These are phyloP conservation scores for Prunus fruticosa DNA, from an alignment of 306 rosid species.

Conservation along the genomic window DNA sequence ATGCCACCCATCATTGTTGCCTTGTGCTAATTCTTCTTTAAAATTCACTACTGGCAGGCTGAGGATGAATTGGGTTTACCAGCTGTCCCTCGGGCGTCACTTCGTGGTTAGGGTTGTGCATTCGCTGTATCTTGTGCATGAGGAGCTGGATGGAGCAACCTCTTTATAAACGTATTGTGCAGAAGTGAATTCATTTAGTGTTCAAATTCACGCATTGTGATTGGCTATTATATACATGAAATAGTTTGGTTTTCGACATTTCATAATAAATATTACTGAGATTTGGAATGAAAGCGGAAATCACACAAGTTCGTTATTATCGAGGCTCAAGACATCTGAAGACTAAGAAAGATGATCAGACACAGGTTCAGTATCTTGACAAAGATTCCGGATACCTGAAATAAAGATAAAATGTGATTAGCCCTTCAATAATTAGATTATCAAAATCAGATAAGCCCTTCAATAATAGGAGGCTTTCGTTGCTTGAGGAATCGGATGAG, in stretches of 20 bases:
- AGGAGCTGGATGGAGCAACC: not conserved
- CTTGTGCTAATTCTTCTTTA: constrained; percentile 18
- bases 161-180: constrained; percentile 58
- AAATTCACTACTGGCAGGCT: constrained; percentile 44
- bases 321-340: not conserved
- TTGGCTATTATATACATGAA: not conserved
- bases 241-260: not conserved
- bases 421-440: too few species aligned
- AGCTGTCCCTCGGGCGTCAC: constrained; percentile 79
- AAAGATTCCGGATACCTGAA: too few species aligned
- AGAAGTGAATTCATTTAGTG: constrained; percentile 33
- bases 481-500: too few species aligned
- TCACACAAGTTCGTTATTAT: not conserved
- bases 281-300: not conserved
- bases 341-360: too few species aligned
- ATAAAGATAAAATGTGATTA: too few species aligned
- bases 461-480: too few species aligned
- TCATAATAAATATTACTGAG: not conserved
- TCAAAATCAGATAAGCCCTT: too few species aligned
- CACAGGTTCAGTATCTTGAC: too few species aligned
- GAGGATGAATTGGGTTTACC: constrained; percentile 92
- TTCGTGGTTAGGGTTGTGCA: constrained; percentile 53
- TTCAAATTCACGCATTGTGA: constrained; percentile 16
- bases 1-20: not conserved
- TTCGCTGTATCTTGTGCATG: constrained; percentile 8